phyloP scores from a whole-genome alignment of 2,329 filamentous ascomycete genomes.

The Aspergillus brasiliensis region DNA sequence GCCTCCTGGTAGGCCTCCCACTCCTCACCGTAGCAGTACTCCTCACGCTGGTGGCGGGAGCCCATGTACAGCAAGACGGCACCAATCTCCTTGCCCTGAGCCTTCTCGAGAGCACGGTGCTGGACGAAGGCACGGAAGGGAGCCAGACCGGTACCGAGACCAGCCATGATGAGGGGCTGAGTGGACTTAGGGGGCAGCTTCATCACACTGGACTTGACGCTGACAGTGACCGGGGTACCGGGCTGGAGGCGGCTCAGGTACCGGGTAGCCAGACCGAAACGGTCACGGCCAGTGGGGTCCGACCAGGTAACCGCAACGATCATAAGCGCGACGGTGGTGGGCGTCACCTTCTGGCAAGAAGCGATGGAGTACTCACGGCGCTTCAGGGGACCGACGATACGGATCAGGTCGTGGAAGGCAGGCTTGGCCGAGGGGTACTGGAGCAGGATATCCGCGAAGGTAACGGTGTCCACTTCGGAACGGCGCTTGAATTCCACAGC shows the following conservation, averaged over 20 bases:
- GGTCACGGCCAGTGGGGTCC: constrained; percentile 81
- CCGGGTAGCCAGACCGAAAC: constrained; percentile 88
- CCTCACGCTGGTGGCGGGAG: constrained; percentile 93
- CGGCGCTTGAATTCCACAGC: constrained; percentile 90
- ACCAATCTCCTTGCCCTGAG: constrained; percentile 94
- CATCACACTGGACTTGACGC: constrained; percentile 98
- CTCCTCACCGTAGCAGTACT: constrained; percentile 98
- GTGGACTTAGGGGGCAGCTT: constrained; percentile 88
- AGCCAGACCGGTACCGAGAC: constrained; percentile 94
- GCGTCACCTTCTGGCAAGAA: constrained; percentile 91
- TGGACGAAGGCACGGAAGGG: constrained; percentile 99
- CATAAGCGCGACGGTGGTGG: constrained; percentile 87
- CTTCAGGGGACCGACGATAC: constrained; percentile 89
- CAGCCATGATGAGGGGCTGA: constrained; percentile 96
- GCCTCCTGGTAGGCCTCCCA: constrained; percentile 98
- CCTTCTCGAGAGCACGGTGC: constrained; percentile 96
- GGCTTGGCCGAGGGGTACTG: constrained; percentile 91
- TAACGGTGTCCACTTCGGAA: constrained; percentile 85
- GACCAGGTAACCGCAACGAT: constrained; percentile 98
- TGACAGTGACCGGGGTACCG: constrained; percentile 81
- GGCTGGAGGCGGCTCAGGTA: constrained; percentile 78
- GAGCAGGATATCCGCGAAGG: constrained; percentile 84
- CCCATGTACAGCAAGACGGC: constrained; percentile 94
- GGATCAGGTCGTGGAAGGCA: constrained; percentile 81
- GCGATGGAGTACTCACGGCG: constrained; percentile 99